Conservation (phyloP, 768 basidiomycete genomes). For the Phaffia tasmanica region DNA sequence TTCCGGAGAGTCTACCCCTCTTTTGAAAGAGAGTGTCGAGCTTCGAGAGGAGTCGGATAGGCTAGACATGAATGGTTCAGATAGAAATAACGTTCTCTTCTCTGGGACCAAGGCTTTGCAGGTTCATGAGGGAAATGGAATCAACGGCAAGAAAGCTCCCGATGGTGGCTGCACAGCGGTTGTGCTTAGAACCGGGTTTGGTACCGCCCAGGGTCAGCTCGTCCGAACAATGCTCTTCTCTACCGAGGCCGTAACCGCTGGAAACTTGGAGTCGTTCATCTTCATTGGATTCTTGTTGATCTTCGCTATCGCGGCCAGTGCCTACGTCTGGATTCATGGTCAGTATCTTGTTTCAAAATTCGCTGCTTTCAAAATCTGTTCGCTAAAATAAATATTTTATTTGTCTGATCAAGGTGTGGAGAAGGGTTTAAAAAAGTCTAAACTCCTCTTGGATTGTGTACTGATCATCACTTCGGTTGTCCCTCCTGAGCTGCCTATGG, state of each 20-base stretch:
- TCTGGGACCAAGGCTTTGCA: conserved; percentile 96
- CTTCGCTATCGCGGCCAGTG: conserved; percentile 93
- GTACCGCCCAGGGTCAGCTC: conserved; percentile 91
- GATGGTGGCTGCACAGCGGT: conserved; percentile 86
- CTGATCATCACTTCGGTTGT: conserved; percentile 95
- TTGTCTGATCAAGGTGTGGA: conserved; percentile 58
- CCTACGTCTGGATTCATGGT: conserved; percentile 98
- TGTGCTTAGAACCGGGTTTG: conserved; percentile 90
- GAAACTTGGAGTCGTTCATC: conserved; percentile 87
- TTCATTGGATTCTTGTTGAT: conserved; percentile 97
- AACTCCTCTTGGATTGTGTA: conserved; percentile 86
- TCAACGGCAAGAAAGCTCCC: conserved; percentile 44
- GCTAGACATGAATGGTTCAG: conserved; percentile 72
- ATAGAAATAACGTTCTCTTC: conserved; percentile 82
- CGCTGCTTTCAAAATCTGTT: not conserved
- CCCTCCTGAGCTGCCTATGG: conserved; percentile 96
- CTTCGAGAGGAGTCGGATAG: conserved; percentile 61
- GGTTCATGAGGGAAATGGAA: conserved; percentile 47
- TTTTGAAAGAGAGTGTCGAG: conserved; percentile 89
- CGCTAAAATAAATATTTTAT: not conserved
- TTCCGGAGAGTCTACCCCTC: conserved; percentile 92
- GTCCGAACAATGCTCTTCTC: conserved; percentile 99
- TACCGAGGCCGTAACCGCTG: conserved; percentile 89
- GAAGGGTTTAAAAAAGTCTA: conserved; percentile 82
- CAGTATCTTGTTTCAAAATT: conserved; percentile 30